Evolutionary conservation across 2,329 filamentous ascomycete species (phyloP).

Genomic region (Penicillium sp.): DNA sequence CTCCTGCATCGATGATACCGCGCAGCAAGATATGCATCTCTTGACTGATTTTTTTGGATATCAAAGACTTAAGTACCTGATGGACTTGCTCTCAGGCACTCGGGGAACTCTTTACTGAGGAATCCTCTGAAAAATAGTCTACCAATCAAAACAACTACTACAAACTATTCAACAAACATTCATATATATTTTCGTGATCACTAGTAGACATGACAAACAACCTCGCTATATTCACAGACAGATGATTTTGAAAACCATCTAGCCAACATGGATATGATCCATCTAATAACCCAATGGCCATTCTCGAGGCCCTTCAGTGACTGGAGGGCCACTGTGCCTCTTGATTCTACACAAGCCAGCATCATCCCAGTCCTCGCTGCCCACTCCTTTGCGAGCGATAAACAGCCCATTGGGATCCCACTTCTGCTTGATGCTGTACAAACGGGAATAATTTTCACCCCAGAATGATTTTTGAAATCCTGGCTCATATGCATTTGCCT

Average conservation of each 20-base stretch:
- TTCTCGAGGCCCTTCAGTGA: not conserved
- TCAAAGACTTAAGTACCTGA: not conserved
- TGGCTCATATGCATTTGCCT: slow-evolving; percentile 42
- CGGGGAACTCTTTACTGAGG: not conserved
- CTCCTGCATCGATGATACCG: not conserved
- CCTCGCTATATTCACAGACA: not conserved
- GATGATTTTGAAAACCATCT: not conserved
- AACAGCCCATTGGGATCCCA: slow-evolving; percentile 34
- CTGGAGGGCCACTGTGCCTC: not conserved
- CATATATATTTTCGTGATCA: not conserved
- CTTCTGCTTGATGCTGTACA: slow-evolving; percentile 32
- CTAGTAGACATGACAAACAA: not conserved
- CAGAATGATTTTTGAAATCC: slow-evolving; percentile 43
- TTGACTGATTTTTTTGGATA: not conserved
- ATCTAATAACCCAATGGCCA: not conserved
- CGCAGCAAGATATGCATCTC: not conserved
- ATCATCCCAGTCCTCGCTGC: slow-evolving; percentile 29
- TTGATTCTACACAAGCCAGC: slow-evolving; percentile 18
- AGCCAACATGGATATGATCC: not conserved
- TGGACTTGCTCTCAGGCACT: not conserved
- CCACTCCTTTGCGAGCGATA: slow-evolving; percentile 22
- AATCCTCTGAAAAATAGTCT: not conserved
- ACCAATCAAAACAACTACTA: not conserved
- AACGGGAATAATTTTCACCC: slow-evolving; percentile 33
- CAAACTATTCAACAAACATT: not conserved